Base-by-base conservation (phyloP, 768 basidiomycete genomes). In the Trametes cubensis region DNA sequence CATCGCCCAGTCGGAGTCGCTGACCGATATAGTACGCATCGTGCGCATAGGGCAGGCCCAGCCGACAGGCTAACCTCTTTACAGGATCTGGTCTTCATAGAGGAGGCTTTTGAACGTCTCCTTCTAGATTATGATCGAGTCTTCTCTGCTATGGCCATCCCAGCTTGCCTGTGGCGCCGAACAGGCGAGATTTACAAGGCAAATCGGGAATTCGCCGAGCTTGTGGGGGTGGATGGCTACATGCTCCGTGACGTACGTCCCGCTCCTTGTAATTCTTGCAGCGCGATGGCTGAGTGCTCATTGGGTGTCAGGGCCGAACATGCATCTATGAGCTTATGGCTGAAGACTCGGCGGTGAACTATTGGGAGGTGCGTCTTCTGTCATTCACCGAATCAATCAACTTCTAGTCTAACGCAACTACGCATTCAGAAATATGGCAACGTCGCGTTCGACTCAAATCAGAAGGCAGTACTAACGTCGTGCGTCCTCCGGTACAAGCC, bases 151-250 rank as follows among this genome's bases (percentile, higher is more conserved):
- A 98, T 99, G 89, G 95, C 94, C 38, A 94, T 98, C 4, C 96
- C 96, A 0, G 95, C 95, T 0, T 99, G 96, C 67, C 82, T 98
- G 6, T 98, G 96, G 96, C 82, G 95, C 26, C 80, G 96, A 50
- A 99, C 96, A 2, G 96, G 96, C 38, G 95, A 98, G 78, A 98
- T 98, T 65, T 98, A 98, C 81, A 98, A 98, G 74, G 95, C 90
- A 46, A 99, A 99, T 72, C 85, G 93, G 58, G 95, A 96, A 76
- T 98, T 99, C 73, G 88, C 94, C 6, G 92, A 94, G 69, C 79
- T 98, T 8, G 84, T 97, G 34, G 89, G 95, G 21, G 81, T 97
- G 30, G 92, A 94, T 60, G 90, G 92, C 41, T 86, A 86, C 62
- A 88, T 91, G 84, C 82, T 96, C 76, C 86, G 91, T n/a, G 94